These are phyloP conservation scores for Peltaster fructicola DNA, from an alignment of 2,329 filamentous ascomycete species.

Conservation along the genomic window DNA sequence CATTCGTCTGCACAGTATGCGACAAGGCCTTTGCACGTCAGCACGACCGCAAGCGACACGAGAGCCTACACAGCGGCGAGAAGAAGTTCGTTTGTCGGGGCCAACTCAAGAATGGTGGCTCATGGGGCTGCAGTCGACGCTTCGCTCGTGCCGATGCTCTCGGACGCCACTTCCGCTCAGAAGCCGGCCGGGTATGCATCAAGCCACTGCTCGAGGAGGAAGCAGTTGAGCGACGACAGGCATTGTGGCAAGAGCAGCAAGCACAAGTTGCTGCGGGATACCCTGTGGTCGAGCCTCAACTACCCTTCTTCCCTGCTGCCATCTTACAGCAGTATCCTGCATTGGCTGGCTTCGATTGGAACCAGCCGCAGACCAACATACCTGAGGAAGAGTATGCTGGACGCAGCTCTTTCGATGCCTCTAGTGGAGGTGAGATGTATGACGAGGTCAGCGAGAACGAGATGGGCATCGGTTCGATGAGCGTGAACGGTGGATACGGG, in stretches of 20 bases:
- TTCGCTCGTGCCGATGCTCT: slow-evolving; percentile 93
- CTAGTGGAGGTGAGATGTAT: slow-evolving; percentile 50
- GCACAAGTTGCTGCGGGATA: slow-evolving; percentile 29
- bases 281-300: slow-evolving; percentile 20
- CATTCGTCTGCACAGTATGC: slow-evolving; percentile 92
- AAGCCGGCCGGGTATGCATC: slow-evolving; percentile 90
- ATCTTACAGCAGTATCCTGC: slow-evolving; percentile 84
- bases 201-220: slow-evolving; percentile 95
- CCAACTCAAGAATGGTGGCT: slow-evolving; percentile 61
- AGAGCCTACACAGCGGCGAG: slow-evolving; percentile 88
- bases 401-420: slow-evolving; percentile 65
- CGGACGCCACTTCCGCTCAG: slow-evolving; percentile 69
- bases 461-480: slow-evolving; percentile 11
- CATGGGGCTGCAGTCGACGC: slow-evolving; percentile 83
- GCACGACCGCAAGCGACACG: slow-evolving; percentile 92
- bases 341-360: slow-evolving; percentile 80
- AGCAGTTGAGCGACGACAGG: slow-evolving; percentile 60
- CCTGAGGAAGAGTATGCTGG: slow-evolving; percentile 48
- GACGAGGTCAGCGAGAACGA: slow-evolving; percentile 46
- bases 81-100: slow-evolving; percentile 98
- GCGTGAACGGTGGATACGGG: slow-evolving; percentile 5
- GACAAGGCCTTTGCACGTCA: slow-evolving; percentile 95
- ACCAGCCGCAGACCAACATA: slow-evolving; percentile 37
- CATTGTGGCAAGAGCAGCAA: slow-evolving; percentile 44
- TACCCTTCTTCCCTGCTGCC: slow-evolving; percentile 64